Evolutionary conservation across 768 basidiomycete genomes (phyloP).

Genomic region (Psilocybe cubensis): DNA sequence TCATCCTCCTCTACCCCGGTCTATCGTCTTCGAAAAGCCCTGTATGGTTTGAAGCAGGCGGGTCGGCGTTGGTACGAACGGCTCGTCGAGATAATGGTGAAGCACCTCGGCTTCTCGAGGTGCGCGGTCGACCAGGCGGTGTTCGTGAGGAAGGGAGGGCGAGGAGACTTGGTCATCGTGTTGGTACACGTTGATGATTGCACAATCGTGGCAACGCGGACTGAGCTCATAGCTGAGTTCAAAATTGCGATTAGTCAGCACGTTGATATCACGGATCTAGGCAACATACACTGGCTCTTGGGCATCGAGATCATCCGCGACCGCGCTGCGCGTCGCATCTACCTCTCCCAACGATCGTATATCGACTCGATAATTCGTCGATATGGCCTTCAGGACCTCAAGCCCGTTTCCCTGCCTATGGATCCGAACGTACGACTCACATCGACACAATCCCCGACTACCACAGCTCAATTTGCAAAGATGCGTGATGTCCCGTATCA

Average conservation of each 20-base stretch:
- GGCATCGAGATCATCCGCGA: slow-evolving; percentile 31
- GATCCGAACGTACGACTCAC: slow-evolving; percentile 21
- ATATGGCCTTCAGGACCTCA: slow-evolving; percentile 26
- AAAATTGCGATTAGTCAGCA: slow-evolving; percentile 24
- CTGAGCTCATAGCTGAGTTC: slow-evolving; percentile 22
- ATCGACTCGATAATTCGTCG: slow-evolving; percentile 29
- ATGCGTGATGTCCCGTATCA: no score
- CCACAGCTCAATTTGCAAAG: slow-evolving; percentile 21
- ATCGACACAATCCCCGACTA: slow-evolving; percentile 14
- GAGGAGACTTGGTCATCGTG: slow-evolving; percentile 14
- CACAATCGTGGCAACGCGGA: slow-evolving; percentile 29
- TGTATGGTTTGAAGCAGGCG: slow-evolving; percentile 34
- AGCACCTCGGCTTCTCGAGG: slow-evolving; percentile 18
- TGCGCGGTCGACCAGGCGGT: slow-evolving; percentile 28
- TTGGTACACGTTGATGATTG: slow-evolving; percentile 36
- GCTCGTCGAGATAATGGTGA: slow-evolving; percentile 16
- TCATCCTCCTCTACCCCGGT: slow-evolving; percentile 10
- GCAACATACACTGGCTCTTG: slow-evolving; percentile 22
- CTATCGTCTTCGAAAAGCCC: slow-evolving; percentile 25
- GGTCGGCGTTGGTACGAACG: slow-evolving; percentile 27
- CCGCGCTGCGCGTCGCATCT: slow-evolving; percentile 11
- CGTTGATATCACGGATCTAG: slow-evolving; percentile 28
- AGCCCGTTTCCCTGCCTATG: slow-evolving; percentile 28
- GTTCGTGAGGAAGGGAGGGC: slow-evolving; percentile 20
- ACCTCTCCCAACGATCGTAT: slow-evolving; percentile 28